Conservation (phyloP, 139 green algal species). For the Klebsormidium nitens region DNA sequence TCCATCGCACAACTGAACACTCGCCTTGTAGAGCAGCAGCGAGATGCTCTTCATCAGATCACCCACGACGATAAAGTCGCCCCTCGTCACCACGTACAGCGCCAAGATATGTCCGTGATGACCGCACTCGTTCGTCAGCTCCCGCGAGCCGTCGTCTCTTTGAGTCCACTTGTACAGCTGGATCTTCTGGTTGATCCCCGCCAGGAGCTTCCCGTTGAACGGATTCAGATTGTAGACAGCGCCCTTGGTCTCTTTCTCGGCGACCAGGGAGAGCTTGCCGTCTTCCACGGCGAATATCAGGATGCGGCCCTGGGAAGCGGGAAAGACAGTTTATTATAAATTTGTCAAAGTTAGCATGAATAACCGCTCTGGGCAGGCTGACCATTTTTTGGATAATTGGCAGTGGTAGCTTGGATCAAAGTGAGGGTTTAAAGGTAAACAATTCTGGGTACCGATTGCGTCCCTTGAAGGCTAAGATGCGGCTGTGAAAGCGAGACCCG, state of each 20-base stretch:
- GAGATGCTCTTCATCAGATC: conserved; percentile 95
- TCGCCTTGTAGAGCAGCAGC: conserved; percentile 59
- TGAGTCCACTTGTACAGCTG: conserved; percentile 53
- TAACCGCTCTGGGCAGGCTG: too few relatives aligned
- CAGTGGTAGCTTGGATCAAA: too few relatives aligned
- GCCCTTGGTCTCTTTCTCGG: conserved; percentile 75
- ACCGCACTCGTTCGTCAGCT: conserved; percentile 69
- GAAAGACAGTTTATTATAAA: too few relatives aligned
- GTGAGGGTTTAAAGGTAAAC: too few relatives aligned
- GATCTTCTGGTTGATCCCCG: conserved; percentile 86
- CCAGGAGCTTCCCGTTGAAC: conserved; percentile 80
- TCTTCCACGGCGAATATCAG: conserved; percentile 59
- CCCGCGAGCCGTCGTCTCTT: conserved; percentile 38
- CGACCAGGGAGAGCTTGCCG: conserved; percentile 53
- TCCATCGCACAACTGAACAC: too few relatives aligned
- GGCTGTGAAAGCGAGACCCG: too few relatives aligned
- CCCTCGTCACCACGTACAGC: conserved; percentile 66
- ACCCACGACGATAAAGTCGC: conserved; percentile 85
- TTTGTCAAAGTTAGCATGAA: too few relatives aligned
- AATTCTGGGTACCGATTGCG: too few relatives aligned
- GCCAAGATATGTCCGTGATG: conserved; percentile 73
- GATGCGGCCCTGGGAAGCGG: conserved; percentile 66
- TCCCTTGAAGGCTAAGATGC: too few relatives aligned
- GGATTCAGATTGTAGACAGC: conserved; percentile 74
- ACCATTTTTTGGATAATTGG: too few relatives aligned